Percentiles rank a stretch among this genome's conserved stretches.
phyloP scores from a whole-genome alignment of 2,329 filamentous ascomycete species.

The Calonectria hongkongensis region DNA sequence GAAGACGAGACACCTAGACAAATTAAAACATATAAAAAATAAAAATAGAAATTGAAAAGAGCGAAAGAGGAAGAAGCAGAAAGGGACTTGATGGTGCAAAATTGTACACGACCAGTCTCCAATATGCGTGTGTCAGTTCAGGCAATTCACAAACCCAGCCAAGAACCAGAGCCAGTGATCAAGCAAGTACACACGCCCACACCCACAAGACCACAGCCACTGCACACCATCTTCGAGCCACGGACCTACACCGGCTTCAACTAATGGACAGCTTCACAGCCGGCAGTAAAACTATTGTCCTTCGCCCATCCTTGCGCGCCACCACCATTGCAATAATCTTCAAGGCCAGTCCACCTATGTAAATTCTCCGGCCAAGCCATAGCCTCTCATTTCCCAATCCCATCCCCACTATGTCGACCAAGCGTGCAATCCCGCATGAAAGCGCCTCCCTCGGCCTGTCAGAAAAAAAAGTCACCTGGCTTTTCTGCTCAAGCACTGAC shows the following conservation, averaged over 20 bases:
- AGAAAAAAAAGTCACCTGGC: conserved; percentile 28
- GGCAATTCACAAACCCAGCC: not conserved
- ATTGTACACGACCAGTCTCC: not conserved
- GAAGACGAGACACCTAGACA: no score
- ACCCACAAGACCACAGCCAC: conserved; percentile 28
- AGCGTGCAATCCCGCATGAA: conserved; percentile 23
- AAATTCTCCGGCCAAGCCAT: conserved; percentile 34
- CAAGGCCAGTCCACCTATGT: conserved; percentile 7
- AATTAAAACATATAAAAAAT: no score
- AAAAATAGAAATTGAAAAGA: not conserved
- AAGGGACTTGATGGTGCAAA: not conserved
- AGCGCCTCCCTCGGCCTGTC: conserved; percentile 26
- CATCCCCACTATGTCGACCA: conserved; percentile 9
- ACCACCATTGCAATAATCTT: conserved; percentile 9
- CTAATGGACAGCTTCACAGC: conserved; percentile 15
- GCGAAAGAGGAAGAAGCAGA: not conserved
- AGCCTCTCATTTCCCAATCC: conserved; percentile 24
- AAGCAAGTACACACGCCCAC: conserved; percentile 23
- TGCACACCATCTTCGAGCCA: conserved; percentile 16
- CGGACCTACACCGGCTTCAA: conserved; percentile 4
- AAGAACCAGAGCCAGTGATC: conserved; percentile 21
- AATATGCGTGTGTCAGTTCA: not conserved
- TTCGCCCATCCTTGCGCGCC: not conserved
- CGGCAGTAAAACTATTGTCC: conserved; percentile 2
- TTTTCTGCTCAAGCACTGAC: not conserved